phyloP scores from a whole-genome alignment of 73 alveolate species.

The Stentor roeselii region DNA sequence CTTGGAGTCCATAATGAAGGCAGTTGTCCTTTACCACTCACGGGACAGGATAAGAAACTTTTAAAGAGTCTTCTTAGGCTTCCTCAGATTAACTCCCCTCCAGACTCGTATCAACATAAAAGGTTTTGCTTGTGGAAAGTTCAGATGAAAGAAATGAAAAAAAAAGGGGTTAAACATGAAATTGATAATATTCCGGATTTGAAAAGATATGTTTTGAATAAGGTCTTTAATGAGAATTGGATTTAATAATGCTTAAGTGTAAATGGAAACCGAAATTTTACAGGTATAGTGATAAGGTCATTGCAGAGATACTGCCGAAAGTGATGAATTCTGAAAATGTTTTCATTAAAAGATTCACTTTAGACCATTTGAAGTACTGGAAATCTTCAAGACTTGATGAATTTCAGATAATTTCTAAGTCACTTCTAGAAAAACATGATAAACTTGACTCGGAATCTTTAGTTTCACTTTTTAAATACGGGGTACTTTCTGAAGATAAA shows the following conservation, averaged over 20 bases:
- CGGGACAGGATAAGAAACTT: background rate
- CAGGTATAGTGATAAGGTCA: background rate
- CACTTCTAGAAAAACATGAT: no score
- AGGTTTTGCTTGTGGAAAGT: conserved; percentile 3
- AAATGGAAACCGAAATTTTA: background rate
- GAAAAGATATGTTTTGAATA: no score
- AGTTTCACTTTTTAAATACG: background rate
- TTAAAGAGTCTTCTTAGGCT: background rate
- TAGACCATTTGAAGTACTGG: background rate
- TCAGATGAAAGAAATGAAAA: background rate
- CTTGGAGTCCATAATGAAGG: conserved; percentile 14
- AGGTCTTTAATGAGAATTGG: no score
- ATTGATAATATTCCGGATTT: background rate
- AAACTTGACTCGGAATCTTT: background rate
- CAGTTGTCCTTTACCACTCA: background rate
- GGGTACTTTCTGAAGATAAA: background rate
- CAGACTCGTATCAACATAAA: background rate
- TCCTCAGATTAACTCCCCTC: background rate
- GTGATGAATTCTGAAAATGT: background rate
- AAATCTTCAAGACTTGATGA: background rate
- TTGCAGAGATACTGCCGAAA: background rate
- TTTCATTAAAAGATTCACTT: background rate
- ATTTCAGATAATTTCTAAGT: background rate
- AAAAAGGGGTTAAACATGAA: background rate
- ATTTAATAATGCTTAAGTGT: background rate